phyloP scores from a whole-genome alignment of 148 eudicot species.

The Tetragonia tetragonoides region DNA sequence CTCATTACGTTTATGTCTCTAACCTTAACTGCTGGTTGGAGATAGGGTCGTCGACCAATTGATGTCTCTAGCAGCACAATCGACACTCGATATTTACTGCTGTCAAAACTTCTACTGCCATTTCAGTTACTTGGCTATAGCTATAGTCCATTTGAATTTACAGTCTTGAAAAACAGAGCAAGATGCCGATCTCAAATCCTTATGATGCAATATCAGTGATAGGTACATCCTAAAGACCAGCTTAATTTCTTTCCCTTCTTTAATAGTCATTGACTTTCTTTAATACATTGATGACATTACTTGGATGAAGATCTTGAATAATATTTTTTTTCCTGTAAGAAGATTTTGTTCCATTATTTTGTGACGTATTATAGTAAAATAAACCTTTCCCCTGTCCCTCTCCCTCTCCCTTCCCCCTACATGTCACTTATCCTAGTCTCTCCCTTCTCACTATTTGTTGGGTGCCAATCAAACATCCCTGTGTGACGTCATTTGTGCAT shows the following conservation, averaged over 20 bases:
- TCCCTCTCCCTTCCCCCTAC: neutral
- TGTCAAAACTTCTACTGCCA: too few relatives aligned
- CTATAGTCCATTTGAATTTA: too few relatives aligned
- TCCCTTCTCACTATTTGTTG: neutral
- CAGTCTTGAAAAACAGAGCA: too few relatives aligned
- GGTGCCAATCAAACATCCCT: neutral
- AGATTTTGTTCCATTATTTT: slow-evolving; percentile 25
- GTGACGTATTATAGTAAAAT: neutral
- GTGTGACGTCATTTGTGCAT: neutral
- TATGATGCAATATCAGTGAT: too few relatives aligned
- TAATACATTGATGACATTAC: neutral
- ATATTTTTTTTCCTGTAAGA: neutral
- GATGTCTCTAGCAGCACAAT: too few relatives aligned
- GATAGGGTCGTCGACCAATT: too few relatives aligned
- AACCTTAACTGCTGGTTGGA: too few relatives aligned
- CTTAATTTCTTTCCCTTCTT: neutral
- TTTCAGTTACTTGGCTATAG: too few relatives aligned
- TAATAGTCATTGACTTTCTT: neutral
- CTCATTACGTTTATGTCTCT: too few relatives aligned
- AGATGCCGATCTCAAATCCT: too few relatives aligned
- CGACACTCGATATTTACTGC: too few relatives aligned
- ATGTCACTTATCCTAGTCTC: neutral
- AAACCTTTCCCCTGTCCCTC: neutral
- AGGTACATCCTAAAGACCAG: neutral
- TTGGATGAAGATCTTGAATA: slow-evolving; percentile 13